Percentiles rank a stretch among this genome's conserved stretches.
Conservation (phyloP, 2,329 filamentous ascomycete genomes). For the Pseudogymnoascus sp. region DNA sequence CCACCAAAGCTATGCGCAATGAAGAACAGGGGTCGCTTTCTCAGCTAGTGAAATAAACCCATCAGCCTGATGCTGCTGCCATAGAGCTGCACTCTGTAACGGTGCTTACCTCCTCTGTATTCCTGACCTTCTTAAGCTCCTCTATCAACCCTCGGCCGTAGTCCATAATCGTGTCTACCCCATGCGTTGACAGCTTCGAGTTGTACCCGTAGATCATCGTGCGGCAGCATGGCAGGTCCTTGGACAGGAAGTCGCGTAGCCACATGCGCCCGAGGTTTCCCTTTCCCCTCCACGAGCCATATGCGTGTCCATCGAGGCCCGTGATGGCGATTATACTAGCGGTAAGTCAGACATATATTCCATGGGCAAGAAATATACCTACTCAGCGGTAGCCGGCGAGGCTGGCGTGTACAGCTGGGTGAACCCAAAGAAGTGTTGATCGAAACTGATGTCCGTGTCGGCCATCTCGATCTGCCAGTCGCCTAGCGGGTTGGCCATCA, state of each 20-base stretch:
- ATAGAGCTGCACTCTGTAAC: not conserved
- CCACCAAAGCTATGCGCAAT: constrained; percentile 33
- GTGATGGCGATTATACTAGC: constrained; percentile 23
- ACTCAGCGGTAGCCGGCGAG: constrained; percentile 14
- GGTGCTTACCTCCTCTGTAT: constrained; percentile 17
- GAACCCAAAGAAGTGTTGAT: constrained; percentile 22
- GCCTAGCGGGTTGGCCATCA: constrained; percentile 8
- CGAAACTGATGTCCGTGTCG: constrained; percentile 19
- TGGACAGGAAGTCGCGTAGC: constrained; percentile 9
- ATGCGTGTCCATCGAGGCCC: constrained; percentile 26
- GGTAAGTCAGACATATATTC: not conserved
- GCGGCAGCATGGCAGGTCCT: constrained; percentile 24
- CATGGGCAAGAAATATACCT: not conserved
- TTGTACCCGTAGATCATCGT: constrained; percentile 31
- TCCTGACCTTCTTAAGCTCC: constrained; percentile 19
- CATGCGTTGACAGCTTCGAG: constrained; percentile 24
- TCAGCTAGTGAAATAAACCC: constrained; percentile 15
- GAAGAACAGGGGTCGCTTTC: constrained; percentile 32
- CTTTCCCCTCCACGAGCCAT: constrained; percentile 27
- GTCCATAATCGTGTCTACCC: constrained; percentile 15
- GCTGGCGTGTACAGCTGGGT: constrained; percentile 20
- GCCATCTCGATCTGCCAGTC: constrained; percentile 13
- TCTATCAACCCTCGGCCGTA: constrained; percentile 16
- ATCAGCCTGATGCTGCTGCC: not conserved
- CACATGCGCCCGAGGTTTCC: constrained; percentile 23